phyloP scores from a whole-genome alignment of 306 rosid genomes.

The Cucumis hystrix region DNA sequence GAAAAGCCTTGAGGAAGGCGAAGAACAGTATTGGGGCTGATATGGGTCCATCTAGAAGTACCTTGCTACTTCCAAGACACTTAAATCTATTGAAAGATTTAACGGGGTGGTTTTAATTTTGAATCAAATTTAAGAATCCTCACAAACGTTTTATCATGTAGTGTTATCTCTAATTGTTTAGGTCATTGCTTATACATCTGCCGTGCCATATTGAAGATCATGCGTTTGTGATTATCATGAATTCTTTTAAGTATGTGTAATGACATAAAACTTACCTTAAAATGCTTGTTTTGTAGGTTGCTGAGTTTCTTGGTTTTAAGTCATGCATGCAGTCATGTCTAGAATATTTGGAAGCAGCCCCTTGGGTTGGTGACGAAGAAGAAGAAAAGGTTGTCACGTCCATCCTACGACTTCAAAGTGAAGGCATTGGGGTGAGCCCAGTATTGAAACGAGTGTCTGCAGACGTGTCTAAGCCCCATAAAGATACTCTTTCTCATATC shows the following conservation, averaged over 20 bases:
- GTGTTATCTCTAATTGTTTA: not conserved
- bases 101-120: not conserved
- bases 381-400: conserved; percentile 84
- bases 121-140: not conserved
- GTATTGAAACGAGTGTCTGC: conserved; percentile 83
- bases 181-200: not conserved
- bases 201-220: not conserved
- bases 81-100: not conserved
- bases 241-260: not conserved
- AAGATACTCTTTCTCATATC: conserved; percentile 61
- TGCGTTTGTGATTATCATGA: not conserved
- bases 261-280: conserved; percentile 1
- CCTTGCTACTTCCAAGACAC: not conserved
- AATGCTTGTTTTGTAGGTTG: conserved; percentile 41
- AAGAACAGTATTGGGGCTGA: not conserved
- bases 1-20: not conserved
- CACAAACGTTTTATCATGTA: not conserved
- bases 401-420: conserved; percentile 56
- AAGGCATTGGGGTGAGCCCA: conserved; percentile 56
- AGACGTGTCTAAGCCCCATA: conserved; percentile 36
- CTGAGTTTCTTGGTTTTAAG: conserved; percentile 68
- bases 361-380: conserved; percentile 90
- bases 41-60: not conserved
- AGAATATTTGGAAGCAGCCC: conserved; percentile 91
- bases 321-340: conserved; percentile 73